Percentiles rank a stretch among this genome's conserved stretches.
These are phyloP conservation scores for Pelargonium hybrid DNA, from an alignment of 441 rosid genomes.

Conservation along the genomic window DNA sequence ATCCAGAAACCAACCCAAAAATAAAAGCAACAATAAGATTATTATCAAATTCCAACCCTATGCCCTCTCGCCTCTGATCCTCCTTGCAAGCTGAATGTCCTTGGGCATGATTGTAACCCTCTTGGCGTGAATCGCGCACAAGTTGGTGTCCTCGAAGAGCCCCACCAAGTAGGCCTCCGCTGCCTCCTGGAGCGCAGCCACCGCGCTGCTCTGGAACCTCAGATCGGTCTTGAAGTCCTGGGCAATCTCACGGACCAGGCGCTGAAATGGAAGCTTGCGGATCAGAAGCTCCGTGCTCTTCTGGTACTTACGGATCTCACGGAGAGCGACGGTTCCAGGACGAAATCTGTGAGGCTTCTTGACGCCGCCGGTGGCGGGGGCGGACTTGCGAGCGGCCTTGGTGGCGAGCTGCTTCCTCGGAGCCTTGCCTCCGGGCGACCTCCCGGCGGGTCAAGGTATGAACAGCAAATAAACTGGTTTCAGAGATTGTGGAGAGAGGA, in stretches of 20 bases:
- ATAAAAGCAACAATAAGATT: background rate
- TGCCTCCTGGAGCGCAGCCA: constrained; percentile 2
- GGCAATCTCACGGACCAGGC: constrained; percentile 5
- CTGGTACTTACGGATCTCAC: background rate
- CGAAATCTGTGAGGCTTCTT: constrained; percentile 5
- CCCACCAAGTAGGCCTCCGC: constrained; percentile 1
- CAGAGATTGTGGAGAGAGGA: background rate
- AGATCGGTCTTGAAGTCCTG: constrained; percentile 6
- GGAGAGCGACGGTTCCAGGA: background rate
- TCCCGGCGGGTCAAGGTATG: background rate
- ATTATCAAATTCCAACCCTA: background rate
- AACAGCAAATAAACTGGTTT: background rate
- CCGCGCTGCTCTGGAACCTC: constrained; percentile 6
- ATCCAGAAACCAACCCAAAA: background rate
- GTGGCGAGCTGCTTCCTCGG: constrained; percentile 7
- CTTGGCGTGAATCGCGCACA: background rate
- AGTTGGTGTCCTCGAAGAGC: background rate
- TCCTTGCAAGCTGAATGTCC: background rate
- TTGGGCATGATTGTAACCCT: background rate
- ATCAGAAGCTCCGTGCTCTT: too few species aligned
- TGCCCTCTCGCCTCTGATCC: constrained; percentile 1
- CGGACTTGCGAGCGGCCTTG: constrained; percentile 1
- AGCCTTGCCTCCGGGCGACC: constrained; percentile 1
- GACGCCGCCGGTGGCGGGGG: constrained; percentile 1
- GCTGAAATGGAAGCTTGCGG: background rate